Conservation (phyloP, 2,329 filamentous ascomycete species). For the Cladosporium sp. region DNA sequence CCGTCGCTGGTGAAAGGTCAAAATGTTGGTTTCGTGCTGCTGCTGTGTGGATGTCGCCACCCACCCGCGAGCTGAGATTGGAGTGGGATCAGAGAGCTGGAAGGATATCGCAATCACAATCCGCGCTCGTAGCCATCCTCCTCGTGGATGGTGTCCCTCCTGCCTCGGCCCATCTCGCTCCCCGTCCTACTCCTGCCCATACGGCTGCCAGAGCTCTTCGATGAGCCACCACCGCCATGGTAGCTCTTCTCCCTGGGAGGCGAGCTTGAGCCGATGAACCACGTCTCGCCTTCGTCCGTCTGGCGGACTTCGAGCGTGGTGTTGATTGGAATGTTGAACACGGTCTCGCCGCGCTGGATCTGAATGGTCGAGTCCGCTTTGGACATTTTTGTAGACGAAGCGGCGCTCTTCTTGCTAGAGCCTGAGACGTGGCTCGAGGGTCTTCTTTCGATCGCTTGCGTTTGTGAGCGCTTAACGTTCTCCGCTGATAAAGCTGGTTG, state of each 20-base stretch:
- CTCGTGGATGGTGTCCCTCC: constrained; percentile 19
- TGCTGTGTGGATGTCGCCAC: not conserved
- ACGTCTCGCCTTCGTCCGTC: constrained; percentile 23
- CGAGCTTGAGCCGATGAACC: constrained; percentile 20
- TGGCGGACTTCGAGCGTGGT: constrained; percentile 23
- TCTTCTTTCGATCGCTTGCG: constrained; percentile 17
- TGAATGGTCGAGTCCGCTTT: constrained; percentile 21
- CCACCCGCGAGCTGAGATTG: no score
- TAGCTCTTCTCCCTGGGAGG: constrained; percentile 22
- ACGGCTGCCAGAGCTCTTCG: constrained; percentile 21
- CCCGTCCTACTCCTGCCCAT: constrained; percentile 17
- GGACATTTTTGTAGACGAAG: constrained; percentile 21
- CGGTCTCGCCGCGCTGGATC: constrained; percentile 25
- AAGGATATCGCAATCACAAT: not conserved
- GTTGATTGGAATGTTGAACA: constrained; percentile 26
- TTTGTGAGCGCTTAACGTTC: constrained; percentile 22
- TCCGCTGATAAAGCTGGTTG: constrained; percentile 24
- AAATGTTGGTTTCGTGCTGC: not conserved
- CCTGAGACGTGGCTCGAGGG: constrained; percentile 23
- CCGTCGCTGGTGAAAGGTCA: not conserved
- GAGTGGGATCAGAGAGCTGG: no score
- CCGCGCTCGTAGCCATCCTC: constrained; percentile 18
- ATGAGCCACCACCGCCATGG: constrained; percentile 20
- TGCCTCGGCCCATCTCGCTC: constrained; percentile 13
- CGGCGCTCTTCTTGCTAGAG: constrained; percentile 24